Percentiles rank a stretch among this genome's conserved stretches.
Evolutionary conservation across 2,329 filamentous ascomycete species (phyloP).

Genomic region (Trichophyton verrucosum): DNA sequence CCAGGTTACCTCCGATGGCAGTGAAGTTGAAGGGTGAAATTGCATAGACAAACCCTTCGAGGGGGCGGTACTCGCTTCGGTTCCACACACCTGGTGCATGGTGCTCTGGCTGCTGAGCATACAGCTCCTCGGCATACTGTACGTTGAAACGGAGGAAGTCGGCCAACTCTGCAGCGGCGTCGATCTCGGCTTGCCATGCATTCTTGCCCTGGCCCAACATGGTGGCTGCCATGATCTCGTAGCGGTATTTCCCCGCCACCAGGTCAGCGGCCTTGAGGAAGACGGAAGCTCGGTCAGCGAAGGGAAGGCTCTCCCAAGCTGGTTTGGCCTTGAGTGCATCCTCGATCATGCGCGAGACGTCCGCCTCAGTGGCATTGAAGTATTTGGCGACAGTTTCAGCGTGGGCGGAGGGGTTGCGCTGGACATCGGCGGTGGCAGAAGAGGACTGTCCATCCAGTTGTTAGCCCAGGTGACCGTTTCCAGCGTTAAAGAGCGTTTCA

Average conservation of each 20-base stretch:
- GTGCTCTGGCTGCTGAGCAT: slow-evolving; percentile 73
- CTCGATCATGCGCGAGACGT: slow-evolving; percentile 66
- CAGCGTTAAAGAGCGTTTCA: neutral
- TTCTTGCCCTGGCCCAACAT: slow-evolving; percentile 98
- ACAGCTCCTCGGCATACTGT: slow-evolving; percentile 82
- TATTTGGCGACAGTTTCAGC: slow-evolving; percentile 65
- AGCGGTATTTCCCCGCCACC: slow-evolving; percentile 82
- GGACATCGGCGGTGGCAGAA: slow-evolving; percentile 23
- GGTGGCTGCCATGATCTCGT: slow-evolving; percentile 90
- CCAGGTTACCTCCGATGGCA: slow-evolving; percentile 79
- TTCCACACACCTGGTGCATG: slow-evolving; percentile 83
- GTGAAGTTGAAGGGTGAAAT: slow-evolving; percentile 96
- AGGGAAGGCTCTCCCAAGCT: slow-evolving; percentile 74
- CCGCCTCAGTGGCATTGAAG: slow-evolving; percentile 58
- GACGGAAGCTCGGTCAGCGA: slow-evolving; percentile 78
- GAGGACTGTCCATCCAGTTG: neutral
- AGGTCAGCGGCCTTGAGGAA: slow-evolving; percentile 95
- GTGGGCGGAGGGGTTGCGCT: slow-evolving; percentile 76
- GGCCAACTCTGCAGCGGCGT: slow-evolving; percentile 78
- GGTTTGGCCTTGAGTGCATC: slow-evolving; percentile 70
- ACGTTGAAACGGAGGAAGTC: slow-evolving; percentile 81
- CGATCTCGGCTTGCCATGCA: slow-evolving; percentile 98
- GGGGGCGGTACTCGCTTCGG: slow-evolving; percentile 58
- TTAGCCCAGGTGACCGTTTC: neutral
- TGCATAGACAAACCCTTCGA: slow-evolving; percentile 93